Base-by-base conservation (phyloP, 169 alveolate genomes). In the Plasmodium ovale region DNA sequence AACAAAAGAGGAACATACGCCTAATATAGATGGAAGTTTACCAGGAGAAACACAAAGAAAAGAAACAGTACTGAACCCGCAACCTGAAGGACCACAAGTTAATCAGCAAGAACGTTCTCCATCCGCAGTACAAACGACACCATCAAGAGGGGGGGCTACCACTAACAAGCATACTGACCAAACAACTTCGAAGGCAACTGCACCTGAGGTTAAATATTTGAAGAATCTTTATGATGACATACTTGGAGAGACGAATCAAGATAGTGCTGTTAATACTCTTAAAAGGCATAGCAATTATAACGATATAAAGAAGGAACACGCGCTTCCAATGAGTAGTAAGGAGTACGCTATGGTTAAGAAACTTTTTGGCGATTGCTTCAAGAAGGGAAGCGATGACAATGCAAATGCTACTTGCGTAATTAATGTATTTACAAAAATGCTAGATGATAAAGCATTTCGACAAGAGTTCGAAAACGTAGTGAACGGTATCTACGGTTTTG, bases 401-500 rank as follows among this genome's bases (percentile, higher is more conserved):
- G 10, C 19, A 39, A 6, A 35, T 6, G 9, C 29, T 3, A 44
- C 37, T n/a, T 1, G 27, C 4, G 25, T 51, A 21, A 9, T 3
- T 51, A 49, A 27, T 12, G 42, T n/a, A n/a, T n/a, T n/a, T n/a
- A n/a, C n/a, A n/a, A n/a, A n/a, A n/a, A n/a, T 23, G 4, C n/a
- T 70, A 25, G 68, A 3, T 10, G 84, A 70, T 19, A 56, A 70
- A 33, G 49, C 23, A 70, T 70, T 25, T 51, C 84, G 35, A 14
- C 14, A 47, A 1, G 51, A 25, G n/a, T 70, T 70, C 12, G 44
- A 70, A 53, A 49, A 70, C 21, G 10, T 70, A 7, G 47, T 70
- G 21, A 16, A 70, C 10, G 84, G 84, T 49, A 7, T 70, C 2
- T 70, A 27, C 27, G 47, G 84, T 44, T 70, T 47, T 70, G 84